These are phyloP conservation scores for Boletus sp. DNA, from an alignment of 1,284 basidiomycete species.

Conservation along the genomic window DNA sequence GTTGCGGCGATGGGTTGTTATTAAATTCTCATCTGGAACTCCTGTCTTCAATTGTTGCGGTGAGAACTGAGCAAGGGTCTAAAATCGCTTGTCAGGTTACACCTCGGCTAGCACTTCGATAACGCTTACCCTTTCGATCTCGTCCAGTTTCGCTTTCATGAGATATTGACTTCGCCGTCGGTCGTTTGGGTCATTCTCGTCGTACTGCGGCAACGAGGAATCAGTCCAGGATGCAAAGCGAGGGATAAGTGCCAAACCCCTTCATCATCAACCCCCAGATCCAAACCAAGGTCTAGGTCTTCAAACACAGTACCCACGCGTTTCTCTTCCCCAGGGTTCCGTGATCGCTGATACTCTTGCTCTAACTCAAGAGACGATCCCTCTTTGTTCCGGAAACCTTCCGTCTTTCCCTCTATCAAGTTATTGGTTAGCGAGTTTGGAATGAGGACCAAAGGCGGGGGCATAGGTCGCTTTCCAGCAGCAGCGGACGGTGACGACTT, in stretches of 20 bases:
- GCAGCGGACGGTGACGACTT: slow-evolving; percentile 30
- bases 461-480: slow-evolving; percentile 34
- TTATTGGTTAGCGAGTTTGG: slow-evolving; percentile 28
- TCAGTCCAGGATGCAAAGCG: slow-evolving; percentile 10
- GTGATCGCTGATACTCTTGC: slow-evolving; percentile 34
- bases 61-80: slow-evolving; percentile 69
- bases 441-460: slow-evolving; percentile 49
- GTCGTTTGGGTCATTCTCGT: slow-evolving; percentile 65
- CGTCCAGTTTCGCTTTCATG: slow-evolving; percentile 67
- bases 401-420: slow-evolving; percentile 14
- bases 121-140: slow-evolving; percentile 61
- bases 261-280: slow-evolving; percentile 39
- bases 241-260: slow-evolving; percentile 17
- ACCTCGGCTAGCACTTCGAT: slow-evolving; percentile 2
- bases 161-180: slow-evolving; percentile 65
- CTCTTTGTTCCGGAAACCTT: slow-evolving; percentile 24
- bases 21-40: slow-evolving; percentile 40
- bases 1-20: slow-evolving; percentile 16
- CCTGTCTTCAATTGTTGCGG: slow-evolving; percentile 54
- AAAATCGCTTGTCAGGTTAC: slow-evolving; percentile 6
- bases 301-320: slow-evolving; percentile 67
- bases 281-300: slow-evolving; percentile 65
- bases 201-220: slow-evolving; percentile 42
- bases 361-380: slow-evolving; percentile 31
- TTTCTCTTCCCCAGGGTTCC: slow-evolving; percentile 53